Conservation (phyloP, 2,329 filamentous ascomycete genomes). For the Exophiala bonariae region DNA sequence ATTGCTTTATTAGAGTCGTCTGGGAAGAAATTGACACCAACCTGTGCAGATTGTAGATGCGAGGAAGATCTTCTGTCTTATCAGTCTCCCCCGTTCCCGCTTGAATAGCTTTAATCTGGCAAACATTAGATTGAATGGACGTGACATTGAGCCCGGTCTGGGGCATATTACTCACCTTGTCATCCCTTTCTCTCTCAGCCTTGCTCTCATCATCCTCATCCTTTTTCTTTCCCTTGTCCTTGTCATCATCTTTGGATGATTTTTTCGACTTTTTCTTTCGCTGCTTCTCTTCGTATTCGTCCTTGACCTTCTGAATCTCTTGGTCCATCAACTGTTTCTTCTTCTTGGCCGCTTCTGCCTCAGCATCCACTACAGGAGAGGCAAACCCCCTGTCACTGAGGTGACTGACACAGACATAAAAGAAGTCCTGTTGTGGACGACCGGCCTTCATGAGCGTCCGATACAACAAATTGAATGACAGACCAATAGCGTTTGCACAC, state of each 20-base stretch:
- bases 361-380: constrained; percentile 51
- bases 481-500: too few species aligned
- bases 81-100: constrained; percentile 40
- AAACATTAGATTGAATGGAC: neutral
- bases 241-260: constrained; percentile 50
- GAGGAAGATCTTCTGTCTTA: constrained; percentile 63
- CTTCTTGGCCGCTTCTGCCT: constrained; percentile 41
- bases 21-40: constrained; percentile 39
- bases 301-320: constrained; percentile 49
- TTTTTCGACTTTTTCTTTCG: constrained; percentile 67
- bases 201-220: constrained; percentile 46
- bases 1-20: too few species aligned
- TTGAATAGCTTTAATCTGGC: constrained; percentile 49
- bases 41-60: constrained; percentile 83
- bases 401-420: constrained; percentile 84
- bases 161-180: constrained; percentile 47
- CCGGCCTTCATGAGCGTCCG: too few species aligned
- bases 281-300: constrained; percentile 73
- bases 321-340: constrained; percentile 45
- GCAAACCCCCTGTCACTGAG: constrained; percentile 82
- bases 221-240: constrained; percentile 50
- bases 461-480: too few species aligned
- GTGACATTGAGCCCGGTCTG: neutral
- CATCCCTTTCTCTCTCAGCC: constrained; percentile 50
- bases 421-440: constrained; percentile 81